These are phyloP conservation scores for Kuraishia molischiana DNA, from an alignment of 805 yeast genomes.

Conservation along the genomic window DNA sequence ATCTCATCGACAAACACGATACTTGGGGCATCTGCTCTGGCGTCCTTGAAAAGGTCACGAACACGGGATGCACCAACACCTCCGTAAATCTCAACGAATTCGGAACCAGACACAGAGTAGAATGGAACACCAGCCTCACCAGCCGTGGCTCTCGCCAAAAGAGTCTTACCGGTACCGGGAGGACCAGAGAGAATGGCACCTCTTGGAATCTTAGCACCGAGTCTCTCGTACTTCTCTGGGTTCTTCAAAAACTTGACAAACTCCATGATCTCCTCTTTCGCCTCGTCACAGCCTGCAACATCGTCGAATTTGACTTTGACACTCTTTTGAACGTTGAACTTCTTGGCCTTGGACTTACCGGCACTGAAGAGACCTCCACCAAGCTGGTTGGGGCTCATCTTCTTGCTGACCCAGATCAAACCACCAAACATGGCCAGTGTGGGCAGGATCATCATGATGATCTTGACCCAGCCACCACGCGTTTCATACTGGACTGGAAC, in stretches of 20 bases:
- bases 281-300: constrained; percentile 93
- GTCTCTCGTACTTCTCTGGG: constrained; percentile 73
- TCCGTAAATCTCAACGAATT: constrained; percentile 94
- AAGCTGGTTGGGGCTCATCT: constrained; percentile 22
- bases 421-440: constrained; percentile 85
- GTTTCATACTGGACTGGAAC: constrained; percentile 76
- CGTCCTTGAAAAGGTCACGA: constrained; percentile 84
- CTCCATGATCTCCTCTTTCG: constrained; percentile 92
- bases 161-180: constrained; percentile 95
- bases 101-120: constrained; percentile 85
- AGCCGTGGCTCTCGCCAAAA: constrained; percentile 90
- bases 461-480: constrained; percentile 57
- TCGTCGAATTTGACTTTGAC: constrained; percentile 77
- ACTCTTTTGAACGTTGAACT: constrained; percentile 75
- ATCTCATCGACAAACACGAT: constrained; percentile 91
- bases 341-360: constrained; percentile 71
- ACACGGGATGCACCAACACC: constrained; percentile 96
- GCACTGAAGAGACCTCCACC: constrained; percentile 62
- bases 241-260: constrained; percentile 83
- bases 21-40: constrained; percentile 83
- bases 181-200: constrained; percentile 94
- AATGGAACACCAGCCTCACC: constrained; percentile 96
- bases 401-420: constrained; percentile 64
- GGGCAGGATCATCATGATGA: constrained; percentile 73
- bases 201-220: constrained; percentile 92